These are phyloP conservation scores for Urtica urens DNA, from an alignment of 306 rosid species.

Conservation along the genomic window DNA sequence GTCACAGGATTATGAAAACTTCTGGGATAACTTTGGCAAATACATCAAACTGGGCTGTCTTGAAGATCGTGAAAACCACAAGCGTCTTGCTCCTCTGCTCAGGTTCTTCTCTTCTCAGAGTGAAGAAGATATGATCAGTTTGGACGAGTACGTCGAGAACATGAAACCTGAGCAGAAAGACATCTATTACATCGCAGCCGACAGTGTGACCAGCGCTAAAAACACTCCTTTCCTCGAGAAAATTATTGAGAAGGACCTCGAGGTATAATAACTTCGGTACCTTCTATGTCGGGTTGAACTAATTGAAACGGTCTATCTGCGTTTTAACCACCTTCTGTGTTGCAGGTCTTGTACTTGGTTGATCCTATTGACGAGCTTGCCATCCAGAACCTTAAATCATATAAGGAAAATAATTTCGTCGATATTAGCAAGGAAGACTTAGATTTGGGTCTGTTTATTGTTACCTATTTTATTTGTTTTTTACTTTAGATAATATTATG, in stretches of 20 bases:
- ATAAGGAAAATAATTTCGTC: conserved; percentile 81
- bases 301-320: too few species aligned
- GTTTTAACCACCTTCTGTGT: conserved; percentile 9
- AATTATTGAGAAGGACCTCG: conserved; percentile 66
- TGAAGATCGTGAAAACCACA: conserved; percentile 96
- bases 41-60: conserved; percentile 90
- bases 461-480: too few species aligned
- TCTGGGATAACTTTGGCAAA: conserved; percentile 94
- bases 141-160: conserved; percentile 93
- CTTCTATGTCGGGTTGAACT: conserved; percentile 1
- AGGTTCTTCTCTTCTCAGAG: conserved; percentile 91
- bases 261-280: conserved; percentile 33
- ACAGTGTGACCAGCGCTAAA: conserved; percentile 87
- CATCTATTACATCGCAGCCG: conserved; percentile 80
- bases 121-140: conserved; percentile 66
- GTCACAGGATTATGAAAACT: conserved; percentile 81
- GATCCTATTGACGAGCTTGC: conserved; percentile 98
- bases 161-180: conserved; percentile 96
- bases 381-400: conserved; percentile 78
- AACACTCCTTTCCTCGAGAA: conserved; percentile 91
- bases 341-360: conserved; percentile 78
- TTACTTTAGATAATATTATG: too few species aligned
- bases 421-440: conserved; percentile 98
- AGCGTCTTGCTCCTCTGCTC: conserved; percentile 89
- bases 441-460: conserved; percentile 54